A percentile compares a stretch with the other conserved stretches of the same genome.
Conservation (phyloP, 2,329 filamentous ascomycete genomes). For the Colletotrichum trifolii region DNA sequence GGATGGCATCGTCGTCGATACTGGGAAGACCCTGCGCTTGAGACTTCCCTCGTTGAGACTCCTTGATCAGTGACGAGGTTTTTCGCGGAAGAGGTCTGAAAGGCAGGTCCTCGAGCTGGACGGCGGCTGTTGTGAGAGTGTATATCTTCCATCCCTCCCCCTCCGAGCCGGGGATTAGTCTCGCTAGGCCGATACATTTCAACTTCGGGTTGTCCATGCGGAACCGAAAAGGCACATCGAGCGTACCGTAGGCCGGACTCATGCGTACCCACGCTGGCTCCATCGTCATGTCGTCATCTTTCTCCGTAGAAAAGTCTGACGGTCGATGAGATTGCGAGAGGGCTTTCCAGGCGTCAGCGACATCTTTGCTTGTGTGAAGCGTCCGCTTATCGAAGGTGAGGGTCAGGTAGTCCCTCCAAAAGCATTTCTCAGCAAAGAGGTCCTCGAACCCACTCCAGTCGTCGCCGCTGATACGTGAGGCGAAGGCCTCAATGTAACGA, state of each 20-base stretch:
- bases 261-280: slow-evolving; percentile 5
- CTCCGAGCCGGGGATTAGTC: slow-evolving; percentile 9
- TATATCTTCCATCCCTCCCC: not conserved
- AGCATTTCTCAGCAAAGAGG: slow-evolving; percentile 22
- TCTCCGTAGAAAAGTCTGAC: not conserved
- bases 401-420: slow-evolving; percentile 26
- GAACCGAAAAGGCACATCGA: slow-evolving; percentile 28
- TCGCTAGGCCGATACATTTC: slow-evolving; percentile 13
- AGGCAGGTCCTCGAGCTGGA: slow-evolving; percentile 3
- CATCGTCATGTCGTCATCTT: slow-evolving; percentile 1
- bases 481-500: slow-evolving; percentile 3
- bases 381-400: slow-evolving; percentile 36
- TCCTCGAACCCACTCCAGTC: slow-evolving; percentile 23
- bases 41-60: not conserved
- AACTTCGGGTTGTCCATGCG: not conserved
- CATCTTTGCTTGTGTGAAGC: slow-evolving; percentile 2
- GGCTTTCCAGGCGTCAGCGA: slow-evolving; percentile 15
- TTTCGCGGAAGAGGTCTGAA: slow-evolving; percentile 6
- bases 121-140: slow-evolving; percentile 7
- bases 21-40: slow-evolving; percentile 24
- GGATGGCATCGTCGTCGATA: not conserved
- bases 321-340: not conserved
- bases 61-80: not conserved
- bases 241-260: not conserved
- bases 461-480: not conserved